Conservation (phyloP, 1,139 yeast species). For the Meyerozyma smithsonii region DNA sequence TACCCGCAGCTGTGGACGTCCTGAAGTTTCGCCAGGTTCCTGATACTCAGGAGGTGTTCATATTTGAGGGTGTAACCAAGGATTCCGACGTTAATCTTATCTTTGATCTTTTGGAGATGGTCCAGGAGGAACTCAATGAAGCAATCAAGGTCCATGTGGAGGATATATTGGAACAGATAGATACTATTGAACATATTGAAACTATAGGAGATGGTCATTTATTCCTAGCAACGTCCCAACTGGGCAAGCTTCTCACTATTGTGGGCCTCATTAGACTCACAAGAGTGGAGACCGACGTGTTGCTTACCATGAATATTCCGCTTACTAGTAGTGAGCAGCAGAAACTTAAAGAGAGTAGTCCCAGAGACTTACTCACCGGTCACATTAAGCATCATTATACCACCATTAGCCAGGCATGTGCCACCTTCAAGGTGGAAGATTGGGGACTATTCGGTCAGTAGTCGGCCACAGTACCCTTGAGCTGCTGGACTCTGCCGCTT, state of each 20-base stretch:
- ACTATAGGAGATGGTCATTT: slow-evolving; percentile 7
- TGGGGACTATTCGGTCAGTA: slow-evolving; percentile 39
- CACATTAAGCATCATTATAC: slow-evolving; percentile 23
- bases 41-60: slow-evolving; percentile 83
- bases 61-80: slow-evolving; percentile 29
- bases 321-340: slow-evolving; percentile 12
- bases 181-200: slow-evolving; percentile 9
- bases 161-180: slow-evolving; percentile 30
- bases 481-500: too few species aligned
- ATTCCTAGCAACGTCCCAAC: slow-evolving; percentile 15
- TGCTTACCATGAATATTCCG: slow-evolving; percentile 59
- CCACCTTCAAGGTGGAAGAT: slow-evolving; percentile 32
- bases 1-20: slow-evolving; percentile 62
- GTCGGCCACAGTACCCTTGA: too few species aligned
- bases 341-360: slow-evolving; percentile 9
- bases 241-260: slow-evolving; percentile 38
- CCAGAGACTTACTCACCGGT: slow-evolving; percentile 14
- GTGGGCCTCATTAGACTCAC: slow-evolving; percentile 50
- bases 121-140: slow-evolving; percentile 32
- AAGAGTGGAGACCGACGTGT: slow-evolving; percentile 54
- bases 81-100: slow-evolving; percentile 37
- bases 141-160: slow-evolving; percentile 39
- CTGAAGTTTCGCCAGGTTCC: slow-evolving; percentile 75
- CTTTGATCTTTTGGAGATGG: slow-evolving; percentile 64
- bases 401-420: slow-evolving; percentile 23